Base-by-base conservation (phyloP, 129 eudicot genomes). In the Lactuca saligna region DNA sequence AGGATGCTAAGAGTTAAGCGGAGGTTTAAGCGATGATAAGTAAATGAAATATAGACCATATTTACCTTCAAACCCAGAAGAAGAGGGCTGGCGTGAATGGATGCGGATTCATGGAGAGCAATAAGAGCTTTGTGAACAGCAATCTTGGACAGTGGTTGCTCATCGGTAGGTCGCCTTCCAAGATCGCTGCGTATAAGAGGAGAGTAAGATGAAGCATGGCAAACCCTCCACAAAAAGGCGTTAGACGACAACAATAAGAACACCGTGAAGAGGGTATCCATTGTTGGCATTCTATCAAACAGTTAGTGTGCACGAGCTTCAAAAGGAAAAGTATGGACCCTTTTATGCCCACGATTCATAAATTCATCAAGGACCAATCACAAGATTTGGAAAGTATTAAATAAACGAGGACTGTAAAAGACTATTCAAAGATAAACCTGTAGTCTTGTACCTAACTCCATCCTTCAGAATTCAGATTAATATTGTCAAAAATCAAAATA, bases 91-190 rank as follows among this genome's bases (percentile, higher is more conserved):
- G 84, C 91, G 49, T 72, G 70, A 76, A 90, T 70, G 42, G 78
- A 76, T 48, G 83, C 89, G 4, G 78, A 71, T 25, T 76, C 69
- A 38, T 81, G 75, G 4, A 87, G 82, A 59, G 68, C 81, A 57
- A 71, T 8, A 58, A 74, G 34, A 46, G 86, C 65, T 25, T 77
- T 77, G 34, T 79, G 72, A 55, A 90, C 75, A 14, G 84, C 84
- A 13, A 90, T 90, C 70, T 81, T 81, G 1, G 91, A 65, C 2
- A 87, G 67, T 3, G 97, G 97, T 51, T 90, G 97, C 10, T 69
- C 91, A 11, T 83, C 91, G 31, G 17, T 33, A 4, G 63, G 11
- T 46, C 39, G 16, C 10, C 63, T 41, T 34, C 82, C 61, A 68
- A 25, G 63, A 59, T 75, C 68, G 35, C 74, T 68, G 68, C 74